Evolutionary conservation across 176 grass and related monocot species (phyloP), one percentile per base, ranked within the genome.

Genomic region (Luzula sylvatica): DNA sequence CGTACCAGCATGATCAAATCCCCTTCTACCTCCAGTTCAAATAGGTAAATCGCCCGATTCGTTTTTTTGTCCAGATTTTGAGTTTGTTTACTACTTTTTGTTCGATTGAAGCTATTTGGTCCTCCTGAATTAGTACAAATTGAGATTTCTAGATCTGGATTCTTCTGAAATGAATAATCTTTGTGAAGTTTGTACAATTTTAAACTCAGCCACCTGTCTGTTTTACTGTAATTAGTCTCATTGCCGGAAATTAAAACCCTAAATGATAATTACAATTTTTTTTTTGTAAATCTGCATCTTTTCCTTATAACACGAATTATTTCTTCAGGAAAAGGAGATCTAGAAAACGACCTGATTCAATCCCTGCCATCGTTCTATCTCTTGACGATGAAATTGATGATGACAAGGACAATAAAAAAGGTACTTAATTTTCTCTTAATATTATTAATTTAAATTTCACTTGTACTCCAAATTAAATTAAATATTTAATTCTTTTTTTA

Each of bases 341-440:
- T 8, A 49, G 78, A 20, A 86, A 78, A 68, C 66, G 77, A 28
- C 35, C 53, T 19, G 48, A 3, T 15, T 22, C 18, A 52, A 85
- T 89, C 8, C 81, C 74, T 11, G 64, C 74, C 1, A 63, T 96
- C 15, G 41, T 65, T 52, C 74, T 96, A 50, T 35, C 41, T 50
- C 90, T 96, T 52, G 89, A 84, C 23, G 83, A 87, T 2, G 88
- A 87, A 35, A 9, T 9, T 4, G 57, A 82, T 13, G 66, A 70
- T 25, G 48, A 56, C n/a, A 35, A 66, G 35, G 7, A 18, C 13
- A 43, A 41, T 7, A 55, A 43, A 1, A 38, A 45, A 59, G 19
- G 55, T 58, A 12, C 13, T 18, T 35, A 7, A 35, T 35, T 35
- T 7, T 35, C 9, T 7, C 9, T 35, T 35, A 35, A 7, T 35